phyloP scores from a whole-genome alignment of 2,329 filamentous ascomycete species.

The Fusarium goolgardi region DNA sequence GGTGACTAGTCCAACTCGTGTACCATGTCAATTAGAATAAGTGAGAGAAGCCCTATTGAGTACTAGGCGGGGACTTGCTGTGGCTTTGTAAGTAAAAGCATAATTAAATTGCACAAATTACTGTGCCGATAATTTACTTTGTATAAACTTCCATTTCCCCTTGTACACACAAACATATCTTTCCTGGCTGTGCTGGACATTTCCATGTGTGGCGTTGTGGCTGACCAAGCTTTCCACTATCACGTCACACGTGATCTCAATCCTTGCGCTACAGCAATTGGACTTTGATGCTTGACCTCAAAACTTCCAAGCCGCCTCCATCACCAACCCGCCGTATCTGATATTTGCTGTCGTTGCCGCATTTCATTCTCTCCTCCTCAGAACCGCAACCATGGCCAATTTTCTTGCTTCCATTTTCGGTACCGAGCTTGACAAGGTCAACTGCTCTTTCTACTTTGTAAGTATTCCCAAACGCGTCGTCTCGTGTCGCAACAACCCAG shows the following conservation, averaged over 20 bases:
- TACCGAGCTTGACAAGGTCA: conserved; percentile 99
- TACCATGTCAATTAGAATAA: not conserved
- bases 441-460: conserved; percentile 93
- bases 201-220: conserved; percentile 16
- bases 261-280: conserved; percentile 35
- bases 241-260: conserved; percentile 49
- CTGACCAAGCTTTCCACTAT: conserved; percentile 18
- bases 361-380: conserved; percentile 2
- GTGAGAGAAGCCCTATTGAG: not conserved
- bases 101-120: not conserved
- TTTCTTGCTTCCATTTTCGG: conserved; percentile 99
- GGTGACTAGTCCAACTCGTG: not conserved
- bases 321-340: conserved; percentile 28
- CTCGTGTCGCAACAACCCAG: conserved; percentile 17
- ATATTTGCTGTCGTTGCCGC: conserved; percentile 8
- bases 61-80: not conserved
- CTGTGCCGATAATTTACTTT: not conserved
- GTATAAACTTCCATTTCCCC: not conserved
- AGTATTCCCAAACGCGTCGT: conserved; percentile 40
- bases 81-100: not conserved
- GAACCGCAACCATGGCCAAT: conserved; percentile 78
- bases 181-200: conserved; percentile 3
- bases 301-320: conserved; percentile 41
- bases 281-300: conserved; percentile 26
- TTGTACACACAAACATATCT: not conserved